A percentile compares a stretch with the other conserved stretches of the same genome.
These are phyloP conservation scores for Amesomyces nigricolor DNA, from an alignment of 2,329 filamentous ascomycete genomes.

Conservation along the genomic window DNA sequence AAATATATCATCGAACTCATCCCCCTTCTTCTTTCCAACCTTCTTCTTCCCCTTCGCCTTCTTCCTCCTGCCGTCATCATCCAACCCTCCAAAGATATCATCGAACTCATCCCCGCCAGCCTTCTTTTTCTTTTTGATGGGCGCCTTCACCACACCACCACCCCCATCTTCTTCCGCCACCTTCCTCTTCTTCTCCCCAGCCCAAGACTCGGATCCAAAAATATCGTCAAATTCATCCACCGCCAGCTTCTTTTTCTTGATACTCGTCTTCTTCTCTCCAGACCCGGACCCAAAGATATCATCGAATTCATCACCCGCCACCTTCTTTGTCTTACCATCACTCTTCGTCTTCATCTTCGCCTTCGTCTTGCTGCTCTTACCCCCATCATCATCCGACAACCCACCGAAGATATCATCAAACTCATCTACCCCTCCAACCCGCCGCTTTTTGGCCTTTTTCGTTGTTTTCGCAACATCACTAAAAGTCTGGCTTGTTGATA, in stretches of 20 bases:
- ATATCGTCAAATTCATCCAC: too few relatives aligned
- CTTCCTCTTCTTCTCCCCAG: too few relatives aligned
- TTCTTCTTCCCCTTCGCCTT: conserved; percentile 3
- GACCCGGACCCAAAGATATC: conserved; percentile 13
- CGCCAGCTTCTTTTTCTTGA: neutral
- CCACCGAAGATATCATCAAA: conserved; percentile 18
- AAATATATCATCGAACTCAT: conserved; percentile 20
- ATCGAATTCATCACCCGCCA: conserved; percentile 14
- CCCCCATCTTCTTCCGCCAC: too few relatives aligned
- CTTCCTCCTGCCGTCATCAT: neutral
- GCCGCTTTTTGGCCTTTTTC: neutral
- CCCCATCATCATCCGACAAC: neutral
- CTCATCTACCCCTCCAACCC: conserved; percentile 3
- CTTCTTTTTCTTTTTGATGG: neutral
- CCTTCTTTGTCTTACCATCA: neutral
- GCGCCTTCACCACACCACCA: too few relatives aligned
- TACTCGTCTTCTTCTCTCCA: too few relatives aligned
- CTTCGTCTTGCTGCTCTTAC: neutral
- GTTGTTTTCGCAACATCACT: neutral
- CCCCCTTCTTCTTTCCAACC: neutral
- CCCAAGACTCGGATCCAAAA: too few relatives aligned
- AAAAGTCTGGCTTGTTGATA: neutral
- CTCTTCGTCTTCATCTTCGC: conserved; percentile 5
- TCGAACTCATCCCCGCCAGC: conserved; percentile 13
- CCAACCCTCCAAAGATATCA: conserved; percentile 13